These are phyloP conservation scores for Thielaviopsis populi DNA, from an alignment of 2,329 filamentous ascomycete genomes.

Conservation along the genomic window DNA sequence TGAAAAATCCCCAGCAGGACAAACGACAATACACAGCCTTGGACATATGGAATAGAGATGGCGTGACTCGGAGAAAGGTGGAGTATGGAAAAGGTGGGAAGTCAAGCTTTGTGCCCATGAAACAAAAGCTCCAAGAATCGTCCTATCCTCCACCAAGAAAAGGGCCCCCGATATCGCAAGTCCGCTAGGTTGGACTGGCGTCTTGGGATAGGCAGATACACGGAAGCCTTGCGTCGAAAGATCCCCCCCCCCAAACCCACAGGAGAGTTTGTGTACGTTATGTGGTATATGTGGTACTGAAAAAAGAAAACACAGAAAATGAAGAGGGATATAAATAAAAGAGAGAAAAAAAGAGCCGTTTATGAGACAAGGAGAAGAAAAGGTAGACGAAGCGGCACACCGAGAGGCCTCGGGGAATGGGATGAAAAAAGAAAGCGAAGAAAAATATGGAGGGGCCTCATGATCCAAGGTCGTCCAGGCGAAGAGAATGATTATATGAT, in stretches of 20 bases:
- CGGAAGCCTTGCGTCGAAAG: background rate
- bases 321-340: slow-evolving; percentile 10
- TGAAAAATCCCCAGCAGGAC: no score
- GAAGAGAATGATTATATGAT: slow-evolving; percentile 11
- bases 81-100: background rate
- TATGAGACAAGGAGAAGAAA: background rate
- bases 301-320: background rate
- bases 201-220: background rate
- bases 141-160: no score
- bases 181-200: background rate
- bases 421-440: background rate
- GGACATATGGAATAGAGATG: background rate
- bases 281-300: slow-evolving; percentile 1
- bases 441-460: slow-evolving; percentile 1
- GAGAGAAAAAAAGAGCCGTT: background rate
- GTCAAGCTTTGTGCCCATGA: background rate
- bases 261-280: background rate
- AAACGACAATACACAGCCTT: background rate
- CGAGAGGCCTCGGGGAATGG: background rate
- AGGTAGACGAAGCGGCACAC: background rate
- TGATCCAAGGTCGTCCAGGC: background rate
- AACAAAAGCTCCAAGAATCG: no score
- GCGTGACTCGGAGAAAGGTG: background rate
- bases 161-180: no score
- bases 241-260: background rate